Base-by-base conservation (phyloP, 225 moss, liverwort and hornwort species). In the Polytrichum commune region DNA sequence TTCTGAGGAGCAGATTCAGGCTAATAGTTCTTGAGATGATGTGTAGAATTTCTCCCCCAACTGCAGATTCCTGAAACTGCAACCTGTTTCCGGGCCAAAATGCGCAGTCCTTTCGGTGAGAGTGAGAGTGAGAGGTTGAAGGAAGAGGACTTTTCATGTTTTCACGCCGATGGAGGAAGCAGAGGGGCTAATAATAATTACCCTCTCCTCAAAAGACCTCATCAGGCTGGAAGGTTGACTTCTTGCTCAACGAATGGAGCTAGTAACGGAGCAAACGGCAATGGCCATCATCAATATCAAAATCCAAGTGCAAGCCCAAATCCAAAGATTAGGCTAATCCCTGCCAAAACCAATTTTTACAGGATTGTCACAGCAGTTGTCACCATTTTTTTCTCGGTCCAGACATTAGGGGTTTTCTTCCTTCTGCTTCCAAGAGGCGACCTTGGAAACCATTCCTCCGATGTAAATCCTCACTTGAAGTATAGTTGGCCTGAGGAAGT, bases 401-500 rank as follows among this genome's bases (percentile, higher is more conserved):
- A 66, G 54, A 77, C 65, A 53, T 62, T 80, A 54, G 67, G 62
- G 3, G 70, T 83, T 16, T 75, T 88, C 13, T 82, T 84, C 32
- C 33, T 84, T 54, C 57, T 82, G 68, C 77, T 82, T 25, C 82
- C 80, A 2, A 71, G 56, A 20, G 75, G 77, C 54, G 82, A 85
- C 71, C 68, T 88, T 53, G 79, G 75, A 69, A 77, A 77, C 27
- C 68, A 69, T 46, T 88, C 88, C 6, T 75, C 71, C 65, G 82
- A 80, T 24, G 75, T 79, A 56, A 80, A 84, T 3, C 84, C 87
- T 0, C 46, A 46, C 46, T 46, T 13, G 46, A 72, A 72, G 64
- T 78, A 54, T 46, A 55, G 55, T 79, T 73, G 74, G 62, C 25
- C 61, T 35, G 74, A 46, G 18, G 29, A 29, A 54, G 68, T 60